These are phyloP conservation scores for Neurospora intermedia DNA, from an alignment of 495 filamentous ascomycete genomes.

Conservation along the genomic window DNA sequence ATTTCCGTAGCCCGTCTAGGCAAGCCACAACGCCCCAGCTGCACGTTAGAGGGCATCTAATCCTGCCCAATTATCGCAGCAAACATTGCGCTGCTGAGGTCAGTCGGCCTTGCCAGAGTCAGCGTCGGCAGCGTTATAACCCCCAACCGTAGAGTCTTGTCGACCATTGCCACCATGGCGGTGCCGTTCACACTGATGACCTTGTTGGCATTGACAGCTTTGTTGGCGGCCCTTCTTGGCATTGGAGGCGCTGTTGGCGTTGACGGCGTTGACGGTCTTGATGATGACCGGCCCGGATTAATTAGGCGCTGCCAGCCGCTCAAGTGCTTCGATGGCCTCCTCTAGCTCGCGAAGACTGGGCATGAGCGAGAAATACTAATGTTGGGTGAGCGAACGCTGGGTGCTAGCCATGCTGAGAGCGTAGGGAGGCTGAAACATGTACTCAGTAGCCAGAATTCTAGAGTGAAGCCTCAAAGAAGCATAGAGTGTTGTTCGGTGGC, in stretches of 20 bases:
- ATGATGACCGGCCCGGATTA: neutral
- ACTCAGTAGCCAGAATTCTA: slow-evolving; percentile 52
- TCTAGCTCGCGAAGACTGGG: neutral
- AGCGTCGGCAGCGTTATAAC: neutral
- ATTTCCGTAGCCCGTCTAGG: neutral
- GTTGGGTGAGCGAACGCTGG: neutral
- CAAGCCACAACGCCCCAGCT: neutral
- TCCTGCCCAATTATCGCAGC: neutral
- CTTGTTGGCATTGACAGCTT: no score
- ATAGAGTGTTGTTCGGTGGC: slow-evolving; percentile 38
- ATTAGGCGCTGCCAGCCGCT: neutral
- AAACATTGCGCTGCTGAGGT: neutral
- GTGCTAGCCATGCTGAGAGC: slow-evolving; percentile 23
- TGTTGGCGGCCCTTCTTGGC: neutral
- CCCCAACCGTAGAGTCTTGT: no score
- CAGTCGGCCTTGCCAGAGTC: no score
- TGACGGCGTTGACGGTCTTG: neutral
- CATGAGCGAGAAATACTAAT: neutral
- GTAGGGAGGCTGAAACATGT: slow-evolving; percentile 46
- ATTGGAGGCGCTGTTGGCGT: neutral
- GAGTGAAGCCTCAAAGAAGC: slow-evolving; percentile 52
- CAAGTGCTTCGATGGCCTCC: neutral
- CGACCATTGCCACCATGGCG: no score
- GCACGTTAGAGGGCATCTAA: neutral
- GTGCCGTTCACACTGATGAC: neutral